Evolutionary conservation across 208 protist genomes (phyloP).

Genomic region (Leishmania guyanensis): DNA sequence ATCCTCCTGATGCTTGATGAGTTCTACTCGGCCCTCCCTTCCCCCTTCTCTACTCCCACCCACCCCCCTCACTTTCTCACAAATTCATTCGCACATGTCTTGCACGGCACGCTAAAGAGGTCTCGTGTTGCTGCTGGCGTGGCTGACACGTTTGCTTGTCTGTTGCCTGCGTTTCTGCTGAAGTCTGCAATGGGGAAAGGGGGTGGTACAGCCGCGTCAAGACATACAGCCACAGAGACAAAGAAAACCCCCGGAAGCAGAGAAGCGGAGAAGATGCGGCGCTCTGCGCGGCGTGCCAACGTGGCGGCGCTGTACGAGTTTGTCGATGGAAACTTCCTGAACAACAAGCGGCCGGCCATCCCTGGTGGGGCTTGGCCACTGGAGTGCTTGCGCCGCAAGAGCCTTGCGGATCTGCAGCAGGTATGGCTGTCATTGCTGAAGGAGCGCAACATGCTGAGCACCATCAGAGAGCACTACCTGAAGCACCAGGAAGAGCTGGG

Average conservation of each 20-base stretch:
- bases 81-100: neutral
- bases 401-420: conserved; percentile 91
- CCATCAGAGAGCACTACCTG: conserved; percentile 85
- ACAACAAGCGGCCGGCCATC: conserved; percentile 86
- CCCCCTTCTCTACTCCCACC: neutral
- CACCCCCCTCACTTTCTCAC: neutral
- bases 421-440: conserved; percentile 92
- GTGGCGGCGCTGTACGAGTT: conserved; percentile 87
- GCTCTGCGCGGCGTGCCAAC: conserved; percentile 38
- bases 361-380: conserved; percentile 89
- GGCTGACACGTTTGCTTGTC: neutral
- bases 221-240: neutral
- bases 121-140: neutral
- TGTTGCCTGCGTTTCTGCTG: neutral
- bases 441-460: conserved; percentile 92
- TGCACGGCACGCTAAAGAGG: neutral
- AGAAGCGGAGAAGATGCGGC: conserved; percentile 24
- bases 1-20: neutral
- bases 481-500: conserved; percentile 91
- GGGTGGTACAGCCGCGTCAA: neutral
- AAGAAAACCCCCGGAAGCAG: neutral
- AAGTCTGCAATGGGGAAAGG: neutral
- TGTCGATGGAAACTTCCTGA: conserved; percentile 87
- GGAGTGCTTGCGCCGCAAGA: conserved; percentile 85
- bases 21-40: neutral